These are phyloP conservation scores for Besnoitia besnoiti DNA, from an alignment of 169 alveolate species.

Conservation along the genomic window DNA sequence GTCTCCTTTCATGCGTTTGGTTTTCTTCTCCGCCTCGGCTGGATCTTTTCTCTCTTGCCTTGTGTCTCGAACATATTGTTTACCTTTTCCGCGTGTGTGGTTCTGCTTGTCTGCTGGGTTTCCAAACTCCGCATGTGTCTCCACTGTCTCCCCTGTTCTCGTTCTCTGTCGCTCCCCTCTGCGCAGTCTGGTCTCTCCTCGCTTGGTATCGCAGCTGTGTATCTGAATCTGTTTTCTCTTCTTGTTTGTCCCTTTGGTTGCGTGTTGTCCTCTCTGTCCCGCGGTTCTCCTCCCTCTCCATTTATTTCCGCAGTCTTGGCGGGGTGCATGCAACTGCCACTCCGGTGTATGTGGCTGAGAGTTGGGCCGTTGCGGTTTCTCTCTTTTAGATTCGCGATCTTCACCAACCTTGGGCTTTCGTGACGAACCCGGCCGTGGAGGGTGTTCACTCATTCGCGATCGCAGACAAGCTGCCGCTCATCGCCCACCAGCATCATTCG, in stretches of 20 bases:
- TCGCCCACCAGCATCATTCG: slow-evolving; percentile 49
- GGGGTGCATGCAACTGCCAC: not conserved
- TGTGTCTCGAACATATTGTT: too few relatives aligned
- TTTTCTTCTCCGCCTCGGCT: not conserved
- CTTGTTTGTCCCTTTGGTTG: not conserved
- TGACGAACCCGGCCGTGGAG: slow-evolving; percentile 49
- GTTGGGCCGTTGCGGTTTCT: not conserved
- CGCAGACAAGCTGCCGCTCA: slow-evolving; percentile 34
- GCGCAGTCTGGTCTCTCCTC: not conserved
- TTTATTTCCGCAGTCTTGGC: too few relatives aligned
- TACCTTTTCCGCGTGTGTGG: too few relatives aligned
- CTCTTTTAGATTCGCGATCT: slow-evolving; percentile 31
- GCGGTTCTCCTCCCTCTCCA: not conserved
- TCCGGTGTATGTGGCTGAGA: not conserved
- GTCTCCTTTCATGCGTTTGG: not conserved
- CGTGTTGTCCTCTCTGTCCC: not conserved
- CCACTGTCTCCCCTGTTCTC: too few relatives aligned
- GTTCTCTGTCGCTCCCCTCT: not conserved
- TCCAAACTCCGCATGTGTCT: too few relatives aligned
- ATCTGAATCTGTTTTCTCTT: not conserved
- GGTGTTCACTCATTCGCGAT: slow-evolving; percentile 31
- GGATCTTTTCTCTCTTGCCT: not conserved
- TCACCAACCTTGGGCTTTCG: slow-evolving; percentile 5
- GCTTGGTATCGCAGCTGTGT: not conserved
- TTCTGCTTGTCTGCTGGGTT: too few relatives aligned